Base-by-base conservation (phyloP, 73 alveolate species). In the Paramecium primaurelia region DNA sequence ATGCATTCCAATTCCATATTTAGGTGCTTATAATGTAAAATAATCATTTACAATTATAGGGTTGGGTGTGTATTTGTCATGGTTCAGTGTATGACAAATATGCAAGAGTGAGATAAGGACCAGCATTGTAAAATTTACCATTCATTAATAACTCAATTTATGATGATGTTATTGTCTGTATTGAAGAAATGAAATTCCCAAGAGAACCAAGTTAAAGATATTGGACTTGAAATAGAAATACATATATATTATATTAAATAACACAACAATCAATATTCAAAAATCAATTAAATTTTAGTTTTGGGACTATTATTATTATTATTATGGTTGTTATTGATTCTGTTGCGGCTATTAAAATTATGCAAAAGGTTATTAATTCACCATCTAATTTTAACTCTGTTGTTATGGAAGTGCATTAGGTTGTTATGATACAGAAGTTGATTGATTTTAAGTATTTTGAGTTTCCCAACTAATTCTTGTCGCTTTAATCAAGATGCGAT, bases 51-150 rank as follows among this genome's bases (percentile, higher is more conserved):
- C 4, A 6, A 12, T 14, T 45, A 4, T 80, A 80, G 91, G 98
- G 98, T 44, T 96, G 98, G 99, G 98, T 96, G 12, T 97, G 99
- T 94, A 93, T 97, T 86, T 97, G 99, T 95, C 99, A 97, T 92
- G 99, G 99, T 83, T 95, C 98, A 47, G 98, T 97, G 58, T 97
- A 94, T 71, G 99, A 97, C 80, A 97, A 97, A 86, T 97, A 92
- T 96, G 99, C 98, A 22, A 92, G 99, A 93, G 99, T 96, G 51
- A 94, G 98, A 94, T 93, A 96, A 86, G 99, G 99, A 16, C 99
- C 99, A 32, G 99, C 99, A 40, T 95, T 96, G 75, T 93, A 86
- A 88, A 96, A 96, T 90, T 92, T 96, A 58, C 97, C 97, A 71
- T 94, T 94, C 64, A 96, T 95, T 73, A 96, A 96, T 92, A 96